Evolutionary conservation across 139 green algal species (phyloP).

Genomic region (Penium margaritaceum): DNA sequence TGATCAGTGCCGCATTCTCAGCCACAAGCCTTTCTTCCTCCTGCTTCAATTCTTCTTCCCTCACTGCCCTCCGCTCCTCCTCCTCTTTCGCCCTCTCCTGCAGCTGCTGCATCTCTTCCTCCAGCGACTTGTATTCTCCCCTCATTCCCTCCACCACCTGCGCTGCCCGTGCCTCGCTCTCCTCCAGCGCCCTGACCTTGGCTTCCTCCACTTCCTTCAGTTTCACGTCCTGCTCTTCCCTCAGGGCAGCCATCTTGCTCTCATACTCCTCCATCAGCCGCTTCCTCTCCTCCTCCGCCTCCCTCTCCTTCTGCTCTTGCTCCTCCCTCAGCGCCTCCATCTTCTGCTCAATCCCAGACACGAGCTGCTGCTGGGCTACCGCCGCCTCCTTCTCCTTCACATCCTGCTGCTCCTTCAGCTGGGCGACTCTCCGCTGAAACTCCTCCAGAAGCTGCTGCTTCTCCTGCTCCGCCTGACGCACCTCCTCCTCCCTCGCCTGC

Average conservation of each 20-base stretch:
- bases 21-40: too few relatives aligned
- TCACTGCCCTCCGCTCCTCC: not conserved
- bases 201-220: too few relatives aligned
- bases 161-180: too few relatives aligned
- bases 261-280: too few relatives aligned
- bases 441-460: not conserved
- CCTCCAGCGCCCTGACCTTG: too few relatives aligned
- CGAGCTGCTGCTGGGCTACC: conserved; percentile 8
- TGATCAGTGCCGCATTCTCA: too few relatives aligned
- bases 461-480: not conserved
- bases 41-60: too few relatives aligned
- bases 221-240: too few relatives aligned
- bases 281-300: not conserved
- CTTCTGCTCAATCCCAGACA: not conserved
- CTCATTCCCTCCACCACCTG: too few relatives aligned
- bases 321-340: conserved; percentile 1
- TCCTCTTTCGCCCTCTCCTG: conserved; percentile 11
- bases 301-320: not conserved
- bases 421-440: not conserved
- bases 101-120: too few relatives aligned
- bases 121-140: too few relatives aligned
- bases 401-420: conserved; percentile 1
- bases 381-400: conserved; percentile 18
- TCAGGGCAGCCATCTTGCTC: too few relatives aligned
- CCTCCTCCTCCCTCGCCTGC: conserved; percentile 19